Percentiles rank a stretch among this genome's conserved stretches.
phyloP scores from a whole-genome alignment of 495 filamentous ascomycete species.

The Penicillium chermesinum region DNA sequence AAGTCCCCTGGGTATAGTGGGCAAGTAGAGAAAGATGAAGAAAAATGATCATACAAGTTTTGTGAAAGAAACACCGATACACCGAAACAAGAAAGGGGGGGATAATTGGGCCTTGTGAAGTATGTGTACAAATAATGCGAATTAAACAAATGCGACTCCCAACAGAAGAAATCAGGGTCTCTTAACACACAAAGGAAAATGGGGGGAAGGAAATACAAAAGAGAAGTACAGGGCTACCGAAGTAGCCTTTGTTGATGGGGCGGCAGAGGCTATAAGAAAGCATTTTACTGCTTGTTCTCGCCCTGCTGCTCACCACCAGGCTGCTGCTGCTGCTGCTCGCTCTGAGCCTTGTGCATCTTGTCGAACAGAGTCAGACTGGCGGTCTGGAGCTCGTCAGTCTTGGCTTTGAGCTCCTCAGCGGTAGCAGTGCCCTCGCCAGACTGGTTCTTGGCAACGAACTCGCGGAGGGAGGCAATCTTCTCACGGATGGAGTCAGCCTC shows the following conservation, averaged over 20 bases:
- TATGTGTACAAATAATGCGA: constrained; percentile 44
- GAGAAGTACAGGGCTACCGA: neutral
- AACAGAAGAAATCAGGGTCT: constrained; percentile 18
- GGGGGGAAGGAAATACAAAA: constrained; percentile 25
- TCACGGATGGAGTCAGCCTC: constrained; percentile 88
- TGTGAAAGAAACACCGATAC: constrained; percentile 37
- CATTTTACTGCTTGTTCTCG: constrained; percentile 77
- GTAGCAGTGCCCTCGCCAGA: constrained; percentile 80
- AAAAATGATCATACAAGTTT: constrained; percentile 25
- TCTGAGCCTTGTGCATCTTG: constrained; percentile 98
- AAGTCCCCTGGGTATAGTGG: constrained; percentile 26
- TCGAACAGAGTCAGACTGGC: constrained; percentile 96
- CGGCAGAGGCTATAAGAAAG: constrained; percentile 1
- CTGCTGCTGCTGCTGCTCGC: constrained; percentile 60
- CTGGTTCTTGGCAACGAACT: constrained; percentile 89
- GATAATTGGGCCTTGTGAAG: constrained; percentile 22
- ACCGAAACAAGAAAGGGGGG: constrained; percentile 29
- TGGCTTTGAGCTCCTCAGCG: constrained; percentile 89
- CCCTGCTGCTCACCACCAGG: constrained; percentile 55
- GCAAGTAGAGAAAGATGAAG: constrained; percentile 26
- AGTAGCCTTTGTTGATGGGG: neutral
- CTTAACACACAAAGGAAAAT: constrained; percentile 23
- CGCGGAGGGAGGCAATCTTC: constrained; percentile 86
- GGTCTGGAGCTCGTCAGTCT: constrained; percentile 95
- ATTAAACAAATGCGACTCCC: constrained; percentile 16